phyloP scores from a whole-genome alignment of 2,329 filamentous ascomycete species.

The Apiospora kogelbergensis region DNA sequence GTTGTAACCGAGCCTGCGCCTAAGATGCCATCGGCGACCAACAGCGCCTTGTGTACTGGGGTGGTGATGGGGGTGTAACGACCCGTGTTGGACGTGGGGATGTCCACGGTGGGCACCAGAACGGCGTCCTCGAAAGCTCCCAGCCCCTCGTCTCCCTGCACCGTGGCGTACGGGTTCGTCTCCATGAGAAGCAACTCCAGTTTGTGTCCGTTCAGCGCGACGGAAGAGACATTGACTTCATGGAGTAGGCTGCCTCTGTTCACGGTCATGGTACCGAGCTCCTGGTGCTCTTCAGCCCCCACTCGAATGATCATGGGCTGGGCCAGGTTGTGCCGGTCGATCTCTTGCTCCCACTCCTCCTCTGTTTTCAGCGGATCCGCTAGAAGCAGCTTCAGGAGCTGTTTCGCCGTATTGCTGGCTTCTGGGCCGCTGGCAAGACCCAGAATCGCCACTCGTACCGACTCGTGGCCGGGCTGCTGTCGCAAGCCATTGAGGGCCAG shows the following conservation, averaged over 20 bases:
- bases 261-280: slow-evolving; percentile 40
- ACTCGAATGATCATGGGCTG: slow-evolving; percentile 66
- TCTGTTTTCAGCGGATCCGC: slow-evolving; percentile 67
- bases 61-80: slow-evolving; percentile 69
- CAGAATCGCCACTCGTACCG: slow-evolving; percentile 59
- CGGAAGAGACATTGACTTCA: slow-evolving; percentile 64
- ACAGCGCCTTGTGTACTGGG: slow-evolving; percentile 78
- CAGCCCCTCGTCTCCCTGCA: slow-evolving; percentile 36
- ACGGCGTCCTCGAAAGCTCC: slow-evolving; percentile 61
- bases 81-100: slow-evolving; percentile 63
- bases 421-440: slow-evolving; percentile 42
- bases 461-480: slow-evolving; percentile 55
- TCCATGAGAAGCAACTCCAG: slow-evolving; percentile 64
- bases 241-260: slow-evolving; percentile 46
- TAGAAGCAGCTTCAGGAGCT: slow-evolving; percentile 67
- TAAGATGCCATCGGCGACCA: slow-evolving; percentile 71
- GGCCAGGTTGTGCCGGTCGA: slow-evolving; percentile 51
- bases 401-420: slow-evolving; percentile 53
- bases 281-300: slow-evolving; percentile 33
- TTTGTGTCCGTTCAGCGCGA: slow-evolving; percentile 58
- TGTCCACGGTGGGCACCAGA: slow-evolving; percentile 74
- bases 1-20: slow-evolving; percentile 59
- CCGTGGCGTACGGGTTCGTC: slow-evolving; percentile 46
- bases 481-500: slow-evolving; percentile 67
- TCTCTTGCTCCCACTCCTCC: slow-evolving; percentile 65